Conservation (phyloP, 192 early-diverging fungal species). For the Physocladia obscura region DNA sequence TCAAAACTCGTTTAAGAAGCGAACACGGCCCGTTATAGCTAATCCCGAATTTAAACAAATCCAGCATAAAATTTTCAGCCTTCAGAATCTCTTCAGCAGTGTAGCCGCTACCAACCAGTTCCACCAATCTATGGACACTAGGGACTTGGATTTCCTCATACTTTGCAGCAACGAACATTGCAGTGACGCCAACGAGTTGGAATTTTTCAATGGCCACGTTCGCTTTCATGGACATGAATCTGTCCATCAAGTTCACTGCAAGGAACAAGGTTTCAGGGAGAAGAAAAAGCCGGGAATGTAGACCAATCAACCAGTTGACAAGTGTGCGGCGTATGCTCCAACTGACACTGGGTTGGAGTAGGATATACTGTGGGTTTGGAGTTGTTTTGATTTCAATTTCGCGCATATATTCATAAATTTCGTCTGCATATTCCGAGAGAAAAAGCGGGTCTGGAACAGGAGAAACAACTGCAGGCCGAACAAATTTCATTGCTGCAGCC, state of each 20-base stretch:
- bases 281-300: conserved; percentile 54
- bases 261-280: conserved; percentile 81
- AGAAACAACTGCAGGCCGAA: no score
- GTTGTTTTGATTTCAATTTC: conserved; percentile 55
- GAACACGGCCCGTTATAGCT: conserved; percentile 79
- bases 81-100: conserved; percentile 73
- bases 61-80: conserved; percentile 83
- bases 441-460: conserved; percentile 35
- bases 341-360: conserved; percentile 66
- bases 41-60: conserved; percentile 72
- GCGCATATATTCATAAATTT: conserved; percentile 65
- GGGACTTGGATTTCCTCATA: conserved; percentile 86
- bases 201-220: conserved; percentile 69
- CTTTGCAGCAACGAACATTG: conserved; percentile 81
- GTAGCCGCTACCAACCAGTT: conserved; percentile 62
- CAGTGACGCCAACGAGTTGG: conserved; percentile 82
- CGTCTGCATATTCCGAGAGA: conserved; percentile 59
- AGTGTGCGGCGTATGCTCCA: conserved; percentile 84
- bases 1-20: conserved; percentile 75
- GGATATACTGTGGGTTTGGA: conserved; percentile 21
- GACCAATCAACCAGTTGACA: conserved; percentile 86
- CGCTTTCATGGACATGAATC: conserved; percentile 76
- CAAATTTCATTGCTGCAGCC: no score
- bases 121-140: conserved; percentile 71
- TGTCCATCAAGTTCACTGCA: conserved; percentile 84